Conservation (phyloP, 2,329 filamentous ascomycete species). For the Xylariaceae sp. region DNA sequence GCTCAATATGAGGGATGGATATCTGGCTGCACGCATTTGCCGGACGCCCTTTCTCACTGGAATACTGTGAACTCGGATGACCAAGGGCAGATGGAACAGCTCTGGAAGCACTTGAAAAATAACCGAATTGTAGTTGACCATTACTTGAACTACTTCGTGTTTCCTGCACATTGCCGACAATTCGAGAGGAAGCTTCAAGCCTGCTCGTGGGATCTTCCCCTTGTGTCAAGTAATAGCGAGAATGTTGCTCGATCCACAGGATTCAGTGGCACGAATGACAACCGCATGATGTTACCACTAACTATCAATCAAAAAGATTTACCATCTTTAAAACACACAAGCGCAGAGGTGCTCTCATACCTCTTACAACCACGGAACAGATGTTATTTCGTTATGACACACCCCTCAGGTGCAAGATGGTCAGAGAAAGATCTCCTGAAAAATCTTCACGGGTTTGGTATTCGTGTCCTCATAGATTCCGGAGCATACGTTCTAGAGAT, state of each 20-base stretch:
- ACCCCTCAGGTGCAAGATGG: constrained; percentile 32
- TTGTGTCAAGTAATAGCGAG: constrained; percentile 27
- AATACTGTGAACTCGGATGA: constrained; percentile 58
- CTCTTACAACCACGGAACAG: constrained; percentile 49
- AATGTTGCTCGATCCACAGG: constrained; percentile 37
- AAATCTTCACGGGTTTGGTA: constrained; percentile 32
- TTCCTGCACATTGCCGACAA: constrained; percentile 60
- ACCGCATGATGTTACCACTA: constrained; percentile 54
- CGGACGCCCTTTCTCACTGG: constrained; percentile 45
- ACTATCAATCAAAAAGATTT: constrained; percentile 60
- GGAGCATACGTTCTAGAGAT: constrained; percentile 64
- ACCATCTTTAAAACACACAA: constrained; percentile 52
- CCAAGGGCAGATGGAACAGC: constrained; percentile 40
- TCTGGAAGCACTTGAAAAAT: constrained; percentile 48
- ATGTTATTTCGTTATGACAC: constrained; percentile 36
- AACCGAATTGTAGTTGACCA: constrained; percentile 52
- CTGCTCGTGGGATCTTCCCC: constrained; percentile 64
- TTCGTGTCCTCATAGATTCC: constrained; percentile 58
- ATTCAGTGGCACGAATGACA: constrained; percentile 71
- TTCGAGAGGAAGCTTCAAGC: constrained; percentile 61
- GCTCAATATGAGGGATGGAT: constrained; percentile 52
- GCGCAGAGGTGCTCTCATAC: constrained; percentile 58
- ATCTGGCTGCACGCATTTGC: constrained; percentile 35
- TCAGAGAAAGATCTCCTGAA: constrained; percentile 43
- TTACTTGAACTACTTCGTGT: constrained; percentile 60